Evolutionary conservation across 257 asterid genomes (phyloP).

Genomic region (Galeopsis tetrahit): DNA sequence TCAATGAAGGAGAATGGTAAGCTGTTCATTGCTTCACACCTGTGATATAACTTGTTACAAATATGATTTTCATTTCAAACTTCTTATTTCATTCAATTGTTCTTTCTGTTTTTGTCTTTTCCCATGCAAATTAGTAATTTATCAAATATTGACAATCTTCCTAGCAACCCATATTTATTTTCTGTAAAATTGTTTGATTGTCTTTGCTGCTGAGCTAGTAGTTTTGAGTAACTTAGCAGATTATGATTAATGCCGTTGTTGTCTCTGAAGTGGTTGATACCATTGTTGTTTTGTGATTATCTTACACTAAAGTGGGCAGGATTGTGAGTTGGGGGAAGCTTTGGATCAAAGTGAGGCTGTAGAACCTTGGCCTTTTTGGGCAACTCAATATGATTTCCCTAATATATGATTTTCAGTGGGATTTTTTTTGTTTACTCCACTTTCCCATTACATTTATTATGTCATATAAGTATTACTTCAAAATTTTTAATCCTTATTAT

Average conservation of each 20-base stretch:
- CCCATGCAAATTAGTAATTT: not conserved
- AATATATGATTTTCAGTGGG: constrained; percentile 1
- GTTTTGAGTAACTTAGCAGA: constrained; percentile 5
- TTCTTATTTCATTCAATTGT: not conserved
- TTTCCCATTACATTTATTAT: not conserved
- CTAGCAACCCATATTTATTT: not conserved
- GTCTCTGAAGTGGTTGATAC: constrained; percentile 1
- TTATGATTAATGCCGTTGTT: not conserved
- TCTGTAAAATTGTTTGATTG: constrained; percentile 2
- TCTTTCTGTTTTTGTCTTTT: not conserved
- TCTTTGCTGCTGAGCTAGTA: constrained; percentile 14
- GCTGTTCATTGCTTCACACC: constrained; percentile 38
- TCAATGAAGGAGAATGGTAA: constrained; percentile 65
- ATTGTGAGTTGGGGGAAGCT: not conserved
- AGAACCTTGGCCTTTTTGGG: constrained; percentile 10
- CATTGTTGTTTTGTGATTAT: constrained; percentile 10
- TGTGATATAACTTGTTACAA: constrained; percentile 11
- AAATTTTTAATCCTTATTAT: constrained; percentile 20
- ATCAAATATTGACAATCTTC: not conserved
- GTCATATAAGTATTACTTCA: constrained; percentile 14
- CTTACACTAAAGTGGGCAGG: constrained; percentile 6
- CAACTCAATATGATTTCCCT: not conserved
- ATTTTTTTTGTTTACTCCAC: not conserved
- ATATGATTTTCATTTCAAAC: not conserved
- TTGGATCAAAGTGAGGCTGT: constrained; percentile 21